phyloP scores from a whole-genome alignment of 2,329 filamentous ascomycete species.

The Fusarium staphyleae region DNA sequence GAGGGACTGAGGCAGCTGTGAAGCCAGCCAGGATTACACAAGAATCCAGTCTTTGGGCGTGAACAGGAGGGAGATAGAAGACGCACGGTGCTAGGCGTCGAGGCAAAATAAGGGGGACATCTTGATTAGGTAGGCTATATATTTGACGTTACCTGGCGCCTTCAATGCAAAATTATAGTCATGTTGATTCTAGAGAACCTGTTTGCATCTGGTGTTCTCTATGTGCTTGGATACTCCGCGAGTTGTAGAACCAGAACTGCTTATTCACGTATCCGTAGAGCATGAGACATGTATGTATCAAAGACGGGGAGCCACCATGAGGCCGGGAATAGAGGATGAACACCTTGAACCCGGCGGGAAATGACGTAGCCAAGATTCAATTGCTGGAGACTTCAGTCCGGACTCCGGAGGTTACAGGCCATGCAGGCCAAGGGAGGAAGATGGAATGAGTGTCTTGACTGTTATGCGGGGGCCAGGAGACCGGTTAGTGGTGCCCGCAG shows the following conservation, averaged over 20 bases:
- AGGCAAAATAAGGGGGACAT: constrained; percentile 28
- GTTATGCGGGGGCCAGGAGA: background rate
- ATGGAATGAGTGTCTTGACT: constrained; percentile 19
- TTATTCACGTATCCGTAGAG: too few species aligned
- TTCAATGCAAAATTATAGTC: constrained; percentile 33
- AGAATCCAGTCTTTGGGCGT: constrained; percentile 3
- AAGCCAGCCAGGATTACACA: constrained; percentile 11
- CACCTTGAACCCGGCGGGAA: background rate
- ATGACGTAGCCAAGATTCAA: background rate
- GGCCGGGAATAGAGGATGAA: too few species aligned
- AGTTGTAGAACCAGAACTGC: too few species aligned
- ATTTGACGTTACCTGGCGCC: constrained; percentile 27
- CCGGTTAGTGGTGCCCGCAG: background rate
- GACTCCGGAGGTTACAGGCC: background rate
- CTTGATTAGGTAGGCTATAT: constrained; percentile 36
- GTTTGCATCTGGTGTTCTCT: background rate
- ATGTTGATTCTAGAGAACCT: background rate
- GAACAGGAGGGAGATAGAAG: constrained; percentile 22
- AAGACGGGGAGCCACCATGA: too few species aligned
- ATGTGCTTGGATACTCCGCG: too few species aligned
- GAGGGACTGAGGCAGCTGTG: constrained; percentile 3
- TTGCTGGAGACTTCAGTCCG: background rate
- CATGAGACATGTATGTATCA: too few species aligned
- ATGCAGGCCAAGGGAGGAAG: constrained; percentile 10
- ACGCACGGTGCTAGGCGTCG: constrained; percentile 26